These are phyloP conservation scores for Apiotrichum akiyoshidainum DNA, from an alignment of 1,284 basidiomycete genomes.

Conservation along the genomic window DNA sequence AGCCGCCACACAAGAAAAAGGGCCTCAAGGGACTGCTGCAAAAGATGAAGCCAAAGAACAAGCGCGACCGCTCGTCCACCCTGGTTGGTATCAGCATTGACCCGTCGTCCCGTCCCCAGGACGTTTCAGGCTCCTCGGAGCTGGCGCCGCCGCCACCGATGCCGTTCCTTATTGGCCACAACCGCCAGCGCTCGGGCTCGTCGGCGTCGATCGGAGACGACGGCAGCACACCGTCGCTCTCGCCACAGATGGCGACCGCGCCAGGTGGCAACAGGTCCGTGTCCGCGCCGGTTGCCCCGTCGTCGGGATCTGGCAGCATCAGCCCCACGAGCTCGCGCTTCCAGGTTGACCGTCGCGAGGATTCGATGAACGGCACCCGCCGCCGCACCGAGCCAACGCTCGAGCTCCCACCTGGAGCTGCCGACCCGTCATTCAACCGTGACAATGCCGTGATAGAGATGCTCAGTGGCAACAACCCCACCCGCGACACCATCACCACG, in stretches of 20 bases:
- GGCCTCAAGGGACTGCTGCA: conserved; percentile 79
- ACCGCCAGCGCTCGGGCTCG: conserved; percentile 36
- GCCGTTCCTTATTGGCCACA: conserved; percentile 68
- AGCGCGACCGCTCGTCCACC: conserved; percentile 50
- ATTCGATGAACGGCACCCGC: neutral
- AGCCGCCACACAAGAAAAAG: conserved; percentile 62
- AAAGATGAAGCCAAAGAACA: conserved; percentile 55
- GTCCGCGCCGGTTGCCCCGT: conserved; percentile 37
- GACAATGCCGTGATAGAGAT: conserved; percentile 33
- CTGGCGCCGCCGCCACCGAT: conserved; percentile 79
- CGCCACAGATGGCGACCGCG: conserved; percentile 7
- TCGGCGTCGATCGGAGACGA: conserved; percentile 36
- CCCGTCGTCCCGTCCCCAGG: conserved; percentile 58
- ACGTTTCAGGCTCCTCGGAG: conserved; percentile 63
- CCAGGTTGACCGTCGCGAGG: conserved; percentile 9
- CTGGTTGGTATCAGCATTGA: conserved; percentile 1
- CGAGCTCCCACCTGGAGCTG: conserved; percentile 21
- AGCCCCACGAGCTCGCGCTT: conserved; percentile 46
- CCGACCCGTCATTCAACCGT: conserved; percentile 9
- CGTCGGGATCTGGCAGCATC: conserved; percentile 21
- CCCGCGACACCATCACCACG: conserved; percentile 2
- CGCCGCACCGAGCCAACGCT: conserved; percentile 14
- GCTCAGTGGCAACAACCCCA: conserved; percentile 18
- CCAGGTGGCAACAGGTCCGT: conserved; percentile 30
- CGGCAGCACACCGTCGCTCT: conserved; percentile 5